Evolutionary conservation across 2,329 filamentous ascomycete species (phyloP).

Genomic region (Ophiostoma sp.): DNA sequence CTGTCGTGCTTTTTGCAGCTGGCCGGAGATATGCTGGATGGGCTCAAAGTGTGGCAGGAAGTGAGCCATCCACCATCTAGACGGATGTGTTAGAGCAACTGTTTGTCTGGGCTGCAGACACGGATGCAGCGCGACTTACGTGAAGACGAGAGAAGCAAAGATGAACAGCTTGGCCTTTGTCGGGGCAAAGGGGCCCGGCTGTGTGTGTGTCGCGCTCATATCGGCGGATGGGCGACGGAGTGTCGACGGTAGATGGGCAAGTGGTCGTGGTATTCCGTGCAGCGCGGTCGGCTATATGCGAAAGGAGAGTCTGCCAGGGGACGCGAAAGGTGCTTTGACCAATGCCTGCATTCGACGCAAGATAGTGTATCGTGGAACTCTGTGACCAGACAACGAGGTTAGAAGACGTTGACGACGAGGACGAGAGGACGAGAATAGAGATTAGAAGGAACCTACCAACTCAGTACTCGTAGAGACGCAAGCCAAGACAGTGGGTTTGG

Average conservation of each 20-base stretch:
- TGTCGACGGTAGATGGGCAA: background rate
- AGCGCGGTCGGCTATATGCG: background rate
- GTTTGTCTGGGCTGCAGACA: no score
- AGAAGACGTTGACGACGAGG: background rate
- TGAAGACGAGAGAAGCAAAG: slow-evolving; percentile 35
- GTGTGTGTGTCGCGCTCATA: slow-evolving; percentile 27
- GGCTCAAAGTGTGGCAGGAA: slow-evolving; percentile 42
- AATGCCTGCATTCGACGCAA: slow-evolving; percentile 4
- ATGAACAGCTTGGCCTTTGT: slow-evolving; percentile 37
- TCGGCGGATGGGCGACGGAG: background rate
- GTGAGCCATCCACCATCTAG: slow-evolving; percentile 46
- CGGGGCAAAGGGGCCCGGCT: slow-evolving; percentile 30
- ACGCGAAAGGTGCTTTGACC: background rate
- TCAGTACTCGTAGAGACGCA: background rate
- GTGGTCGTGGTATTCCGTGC: background rate
- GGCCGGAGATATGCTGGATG: slow-evolving; percentile 33
- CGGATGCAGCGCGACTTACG: slow-evolving; percentile 32
- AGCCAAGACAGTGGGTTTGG: background rate
- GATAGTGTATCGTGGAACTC: background rate
- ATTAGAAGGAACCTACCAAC: no score
- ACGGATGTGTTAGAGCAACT: background rate
- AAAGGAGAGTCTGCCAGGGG: slow-evolving; percentile 1
- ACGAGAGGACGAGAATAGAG: background rate
- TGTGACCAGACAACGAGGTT: background rate
- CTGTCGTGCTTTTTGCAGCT: slow-evolving; percentile 38